Base-by-base conservation (phyloP, 2,329 filamentous ascomycete genomes). In the Pseudogymnoascus pannorum region DNA sequence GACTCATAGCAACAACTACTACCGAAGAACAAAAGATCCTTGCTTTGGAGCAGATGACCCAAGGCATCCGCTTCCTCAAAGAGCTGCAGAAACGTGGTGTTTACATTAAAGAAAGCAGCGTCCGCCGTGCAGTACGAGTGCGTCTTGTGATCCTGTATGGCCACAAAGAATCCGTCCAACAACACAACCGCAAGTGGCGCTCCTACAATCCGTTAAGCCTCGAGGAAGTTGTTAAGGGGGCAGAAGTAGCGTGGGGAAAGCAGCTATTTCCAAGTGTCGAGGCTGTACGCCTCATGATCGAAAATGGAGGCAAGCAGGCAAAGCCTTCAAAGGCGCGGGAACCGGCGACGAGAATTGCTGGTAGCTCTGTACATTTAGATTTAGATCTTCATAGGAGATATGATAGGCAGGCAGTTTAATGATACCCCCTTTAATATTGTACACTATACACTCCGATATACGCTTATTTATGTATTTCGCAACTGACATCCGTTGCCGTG, bases 111-210 rank as follows among this genome's bases (percentile, higher is more conserved):
- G 57, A 58, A 18, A 58, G 31, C 16, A 35, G 42, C 16, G 64
- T 68, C 26, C 62, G 62, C 26, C 64, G 51, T 57, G 68, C 67
- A 3, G 62, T 71, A 9, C 60, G 69, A 20, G 51, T 68, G 38
- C 69, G 70, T 14, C 61, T 72, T 6, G 48, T 70, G 18, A 63
- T 61, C 12, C 67, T 69, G 9, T 70, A 67, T 51, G 69, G 70
- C 1, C 66, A 64, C 1, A 65, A 66, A 22, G 36, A 22, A 24
- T 72, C 69, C 3, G 63, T 54, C 14, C 60, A 54, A 7, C 51
- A 22, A 14, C 61, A 65, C 33, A 71, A 71, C 51, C 61, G 63
- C 54, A 24, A 22, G n/a, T 66, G 57, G 12, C 48, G 61, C 51
- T 38, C 31, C 4, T 58, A 36, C 11, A 63, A 63, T 38, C 58